A percentile compares a stretch with the other conserved stretches of the same genome.
phyloP scores from a whole-genome alignment of 1,139 yeast species.

The Zygotorulaspora mrakii region DNA sequence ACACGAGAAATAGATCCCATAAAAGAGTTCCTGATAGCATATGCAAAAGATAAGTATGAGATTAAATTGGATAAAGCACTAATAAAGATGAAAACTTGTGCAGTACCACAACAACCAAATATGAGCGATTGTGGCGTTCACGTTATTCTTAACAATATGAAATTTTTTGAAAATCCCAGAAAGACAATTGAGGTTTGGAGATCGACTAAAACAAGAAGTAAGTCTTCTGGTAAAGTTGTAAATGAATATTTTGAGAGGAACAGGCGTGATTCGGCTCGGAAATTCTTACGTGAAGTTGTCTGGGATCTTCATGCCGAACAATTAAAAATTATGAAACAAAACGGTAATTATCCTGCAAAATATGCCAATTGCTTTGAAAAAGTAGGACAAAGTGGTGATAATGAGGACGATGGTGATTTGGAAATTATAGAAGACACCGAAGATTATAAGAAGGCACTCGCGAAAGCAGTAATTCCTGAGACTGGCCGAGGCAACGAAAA shows the following conservation, averaged over 20 bases:
- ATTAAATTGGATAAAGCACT: constrained; percentile 47
- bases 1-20: constrained; percentile 52
- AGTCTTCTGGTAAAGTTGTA: constrained; percentile 18
- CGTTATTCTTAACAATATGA: constrained; percentile 71
- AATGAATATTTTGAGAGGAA: constrained; percentile 38
- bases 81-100: constrained; percentile 45
- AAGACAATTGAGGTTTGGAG: constrained; percentile 54
- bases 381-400: constrained; percentile 17
- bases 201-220: constrained; percentile 29
- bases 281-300: constrained; percentile 37
- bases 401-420: constrained; percentile 32
- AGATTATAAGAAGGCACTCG: constrained; percentile 1
- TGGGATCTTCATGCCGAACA: constrained; percentile 41
- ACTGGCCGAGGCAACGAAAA: neutral
- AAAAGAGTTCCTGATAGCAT: constrained; percentile 60
- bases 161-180: constrained; percentile 53
- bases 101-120: constrained; percentile 82
- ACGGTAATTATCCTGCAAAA: constrained; percentile 15
- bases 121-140: constrained; percentile 95
- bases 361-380: too few species aligned
- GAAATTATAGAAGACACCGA: constrained; percentile 31
- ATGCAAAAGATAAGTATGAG: constrained; percentile 62
- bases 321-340: constrained; percentile 29
- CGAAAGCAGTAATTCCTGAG: neutral
- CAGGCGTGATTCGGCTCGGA: constrained; percentile 40